Conservation (phyloP, 805 yeast genomes). For the Babjeviella inositovora region DNA sequence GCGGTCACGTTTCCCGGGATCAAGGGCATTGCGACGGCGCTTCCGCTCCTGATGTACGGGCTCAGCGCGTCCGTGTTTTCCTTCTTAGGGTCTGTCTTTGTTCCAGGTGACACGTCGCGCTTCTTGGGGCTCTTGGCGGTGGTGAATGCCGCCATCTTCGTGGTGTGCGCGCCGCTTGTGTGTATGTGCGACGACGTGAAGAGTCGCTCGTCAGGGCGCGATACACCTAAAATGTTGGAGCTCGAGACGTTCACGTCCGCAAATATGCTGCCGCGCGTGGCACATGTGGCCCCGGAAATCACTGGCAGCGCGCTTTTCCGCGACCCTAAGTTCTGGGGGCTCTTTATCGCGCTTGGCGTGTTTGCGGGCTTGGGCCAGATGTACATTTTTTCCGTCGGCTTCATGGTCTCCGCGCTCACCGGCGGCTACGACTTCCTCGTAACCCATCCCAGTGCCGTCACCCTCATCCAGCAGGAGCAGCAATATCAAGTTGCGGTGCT, state of each 20-base stretch:
- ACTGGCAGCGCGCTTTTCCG: too few relatives aligned
- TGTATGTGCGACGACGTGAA: slow-evolving; percentile 23
- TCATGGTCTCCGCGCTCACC: slow-evolving; percentile 34
- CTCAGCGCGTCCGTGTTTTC: slow-evolving; percentile 58
- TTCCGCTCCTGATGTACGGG: slow-evolving; percentile 65
- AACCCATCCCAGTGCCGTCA: too few relatives aligned
- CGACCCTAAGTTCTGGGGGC: slow-evolving; percentile 32
- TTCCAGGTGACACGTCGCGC: slow-evolving; percentile 39
- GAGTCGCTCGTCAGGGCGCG: too few relatives aligned
- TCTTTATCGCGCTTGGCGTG: slow-evolving; percentile 36
- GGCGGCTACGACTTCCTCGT: too few relatives aligned
- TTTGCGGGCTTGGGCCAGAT: slow-evolving; percentile 54
- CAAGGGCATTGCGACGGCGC: slow-evolving; percentile 61
- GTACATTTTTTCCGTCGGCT: slow-evolving; percentile 63
- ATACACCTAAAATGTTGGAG: too few relatives aligned
- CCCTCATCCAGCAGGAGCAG: too few relatives aligned
- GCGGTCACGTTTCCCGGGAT: slow-evolving; percentile 52
- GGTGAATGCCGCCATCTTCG: slow-evolving; percentile 20
- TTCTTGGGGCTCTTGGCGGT: slow-evolving; percentile 30
- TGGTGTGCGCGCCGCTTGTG: slow-evolving; percentile 30
- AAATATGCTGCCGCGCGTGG: too few relatives aligned
- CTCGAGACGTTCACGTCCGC: slow-evolving; percentile 1
- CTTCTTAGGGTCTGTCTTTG: slow-evolving; percentile 30
- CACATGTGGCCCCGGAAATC: too few relatives aligned
- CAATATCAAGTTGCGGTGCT: too few relatives aligned